Evolutionary conservation across 2,329 filamentous ascomycete species (phyloP), one percentile per base, ranked within the genome.

Genomic region (Colletotrichum acutatum): DNA sequence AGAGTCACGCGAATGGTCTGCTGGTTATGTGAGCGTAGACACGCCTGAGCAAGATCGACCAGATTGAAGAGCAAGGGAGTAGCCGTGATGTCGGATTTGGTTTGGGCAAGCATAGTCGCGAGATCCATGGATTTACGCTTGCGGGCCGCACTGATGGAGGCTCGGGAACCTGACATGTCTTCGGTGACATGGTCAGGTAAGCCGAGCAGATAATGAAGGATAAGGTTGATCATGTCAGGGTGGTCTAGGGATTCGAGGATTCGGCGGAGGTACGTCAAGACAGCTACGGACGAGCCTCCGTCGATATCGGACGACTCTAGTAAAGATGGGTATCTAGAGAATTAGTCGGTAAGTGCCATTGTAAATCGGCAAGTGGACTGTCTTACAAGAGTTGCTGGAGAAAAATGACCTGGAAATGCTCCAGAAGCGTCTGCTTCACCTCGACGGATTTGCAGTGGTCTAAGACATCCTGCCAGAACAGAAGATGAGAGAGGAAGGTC

Each of bases 381-480:
- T 84, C 92, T 80, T 83, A 98, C 90, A 99, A 85, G 78, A 99
- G 86, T 82, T 99, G 97, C 82, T 98, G 95, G 65, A 99, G 86
- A 81, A 99, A 99, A 42, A 99, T 91, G 77, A 98, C 93, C 80
- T 98, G 95, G 79, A 99, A 99, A 83, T 99, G 97, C 80, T 99
- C 97, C 37, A 99, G 88, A 63, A 99, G 86, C 0, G 95, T 98
- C 76, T 94, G 94, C 80, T 96, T 97, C 77, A 99, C 95, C 80
- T 98, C 96, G 1, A 92, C 87, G 4, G 96, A 98, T 78, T 92
- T 91, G 84, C 97, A 99, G 82, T 98, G 96, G 81, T 98, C 97
- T 74, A 99, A 86, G 42, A 98, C 95, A 81, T 99, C 97, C 83
- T 99, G 97, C 97, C 97, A 99, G 80, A 99, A 99, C 6, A 97